Evolutionary conservation across 2,329 filamentous ascomycete genomes (phyloP), one percentile per base, ranked within the genome.

Genomic region (Colletotrichum orchidophilum): DNA sequence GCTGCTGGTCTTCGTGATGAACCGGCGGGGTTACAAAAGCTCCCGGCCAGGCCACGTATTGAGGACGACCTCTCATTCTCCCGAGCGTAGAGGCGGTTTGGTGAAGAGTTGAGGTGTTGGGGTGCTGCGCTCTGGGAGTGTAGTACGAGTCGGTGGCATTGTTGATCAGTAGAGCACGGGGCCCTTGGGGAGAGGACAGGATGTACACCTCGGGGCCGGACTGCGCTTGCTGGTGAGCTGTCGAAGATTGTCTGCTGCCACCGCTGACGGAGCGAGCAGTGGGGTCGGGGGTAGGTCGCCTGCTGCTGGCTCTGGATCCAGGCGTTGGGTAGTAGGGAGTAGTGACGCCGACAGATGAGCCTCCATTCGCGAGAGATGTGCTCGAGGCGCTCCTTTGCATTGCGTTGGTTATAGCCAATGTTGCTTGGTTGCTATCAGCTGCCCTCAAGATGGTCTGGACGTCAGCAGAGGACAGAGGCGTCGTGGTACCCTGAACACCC

Each of bases 181-280:
- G 90, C 0, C 90, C 90, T 52, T 84, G 83, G 0, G 90, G 89
- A 0, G 90, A 91, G 18, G 85, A 88, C 7, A 92, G 77, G 27
- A 92, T 86, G 74, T 91, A 92, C 2, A 91, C 87, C 70, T 89
- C 86, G 0, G 85, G 82, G 2, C 77, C 78, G 27, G 80, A 80
- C 21, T 78, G 58, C 15, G 76, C 66, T 27, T 71, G 54, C 54
- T 72, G 72, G 21, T 73, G 73, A 62, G 70, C 73, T 66, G 59
- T 63, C 39, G 77, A 70, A 39, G 76, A 63, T n/a, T 76, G 58
- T 55, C 73, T 78, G 69, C 77, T 78, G 49, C 77, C 73, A 61
- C 75, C 76, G 29, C 77, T 79, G 12, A 74, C 74, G 24, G 81
- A 78, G 74, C 84, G 81, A 18, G 68, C 65, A 3, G 75, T 74